Base-by-base conservation (phyloP, 805 yeast genomes). In the Sugiyamaella mastotermitis region DNA sequence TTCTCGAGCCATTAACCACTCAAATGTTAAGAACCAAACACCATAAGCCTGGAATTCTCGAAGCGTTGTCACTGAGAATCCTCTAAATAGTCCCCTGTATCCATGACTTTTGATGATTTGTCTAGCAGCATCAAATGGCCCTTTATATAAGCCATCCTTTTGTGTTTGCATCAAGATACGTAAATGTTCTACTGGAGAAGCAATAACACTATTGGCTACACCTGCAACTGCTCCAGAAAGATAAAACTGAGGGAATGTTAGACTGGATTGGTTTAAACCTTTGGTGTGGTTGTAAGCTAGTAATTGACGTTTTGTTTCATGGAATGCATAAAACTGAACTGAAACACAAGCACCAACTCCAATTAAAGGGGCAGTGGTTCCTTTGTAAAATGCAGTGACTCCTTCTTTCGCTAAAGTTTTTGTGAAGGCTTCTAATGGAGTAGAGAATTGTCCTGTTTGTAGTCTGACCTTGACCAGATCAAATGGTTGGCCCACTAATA, bases 11-110 rank as follows among this genome's bases (percentile, higher is more conserved):
- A 80, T 72, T 39, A 79, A 58, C 32, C 59, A 64, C 53, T 80
- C 87, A 52, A 76, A 80, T 1, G 83, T 66, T 42, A 77, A 58
- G 49, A 80, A 80, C 87, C 87, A 80, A 11, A 78, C 74, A 5
- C 87, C 87, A 51, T 80, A 80, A 0, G 85, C 83, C 55, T 79
- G 85, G n/a, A 71, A 59, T 50, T 79, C 85, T 42, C 85, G 62
- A 9, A 72, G 31, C 1, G 74, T 49, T 0, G 85, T 79, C 40
- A 79, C 69, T 3, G 61, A 48, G 13, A 64, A 58, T 0, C 85
- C 85, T 38, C 85, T 59, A 48, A 65, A 76, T 3, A 79, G 46
- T 1, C 82, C 83, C 3, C 35, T 13, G 22, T 55, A 11, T 11
- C 85, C 84, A 17, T 66, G 50, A 1, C 54, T 37, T 3, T 44